Conservation (phyloP, 192 early-diverging fungal genomes). For the Coemansia sp. region DNA sequence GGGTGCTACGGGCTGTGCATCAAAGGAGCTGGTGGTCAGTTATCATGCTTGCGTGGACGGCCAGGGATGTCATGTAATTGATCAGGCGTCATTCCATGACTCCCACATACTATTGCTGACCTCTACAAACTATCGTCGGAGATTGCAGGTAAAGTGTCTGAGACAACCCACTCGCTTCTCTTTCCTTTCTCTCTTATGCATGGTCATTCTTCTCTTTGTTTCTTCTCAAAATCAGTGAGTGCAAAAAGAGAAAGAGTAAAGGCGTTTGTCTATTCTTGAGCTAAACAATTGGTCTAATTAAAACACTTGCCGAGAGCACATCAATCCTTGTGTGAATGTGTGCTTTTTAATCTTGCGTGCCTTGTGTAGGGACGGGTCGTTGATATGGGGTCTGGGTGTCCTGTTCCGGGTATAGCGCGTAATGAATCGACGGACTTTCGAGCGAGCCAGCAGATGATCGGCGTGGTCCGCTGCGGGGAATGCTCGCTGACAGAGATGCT, state of each 20-base stretch:
- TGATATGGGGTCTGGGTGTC: constrained; percentile 18
- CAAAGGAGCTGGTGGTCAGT: constrained; percentile 39
- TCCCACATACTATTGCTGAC: constrained; percentile 34
- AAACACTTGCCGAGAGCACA: too few relatives aligned
- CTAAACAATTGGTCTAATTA: too few relatives aligned
- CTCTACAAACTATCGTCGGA: constrained; percentile 17
- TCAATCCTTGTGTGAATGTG: too few relatives aligned
- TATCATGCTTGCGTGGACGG: constrained; percentile 34
- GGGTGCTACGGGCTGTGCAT: constrained; percentile 4
- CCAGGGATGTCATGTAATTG: constrained; percentile 40
- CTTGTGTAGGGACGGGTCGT: constrained; percentile 36
- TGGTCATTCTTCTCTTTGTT: too few relatives aligned
- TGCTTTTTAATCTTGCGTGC: too few relatives aligned
- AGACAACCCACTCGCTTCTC: too few relatives aligned
- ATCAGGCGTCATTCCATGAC: constrained; percentile 34
- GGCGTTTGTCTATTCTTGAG: too few relatives aligned
- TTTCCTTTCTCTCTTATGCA: too few relatives aligned
- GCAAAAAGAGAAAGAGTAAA: too few relatives aligned
- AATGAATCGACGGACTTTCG: too few relatives aligned
- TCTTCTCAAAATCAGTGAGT: too few relatives aligned
- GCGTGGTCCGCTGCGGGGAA: constrained; percentile 35
- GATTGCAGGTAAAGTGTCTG: constrained; percentile 42
- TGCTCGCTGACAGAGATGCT: constrained; percentile 32
- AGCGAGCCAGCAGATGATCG: constrained; percentile 19
- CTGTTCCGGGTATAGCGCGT: too few relatives aligned